Conservation (phyloP, 2,329 filamentous ascomycete genomes). For the Verticillium dahliae region DNA sequence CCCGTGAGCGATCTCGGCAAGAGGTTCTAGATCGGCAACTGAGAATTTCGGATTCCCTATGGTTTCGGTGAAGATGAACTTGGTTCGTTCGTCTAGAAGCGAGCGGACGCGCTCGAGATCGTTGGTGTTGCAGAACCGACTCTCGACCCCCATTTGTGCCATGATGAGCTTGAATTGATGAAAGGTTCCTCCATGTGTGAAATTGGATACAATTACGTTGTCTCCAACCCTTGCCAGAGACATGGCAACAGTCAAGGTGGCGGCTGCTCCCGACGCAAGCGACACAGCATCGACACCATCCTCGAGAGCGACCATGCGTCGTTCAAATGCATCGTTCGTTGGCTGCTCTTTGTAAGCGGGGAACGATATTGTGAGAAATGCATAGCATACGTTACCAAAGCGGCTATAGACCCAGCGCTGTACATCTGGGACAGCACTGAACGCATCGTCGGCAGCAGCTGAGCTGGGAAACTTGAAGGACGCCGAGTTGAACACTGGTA, state of each 20-base stretch:
- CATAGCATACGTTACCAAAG: neutral
- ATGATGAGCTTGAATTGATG: slow-evolving; percentile 94
- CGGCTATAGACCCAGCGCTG: slow-evolving; percentile 28
- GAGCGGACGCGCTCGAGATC: slow-evolving; percentile 70
- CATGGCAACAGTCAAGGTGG: slow-evolving; percentile 84
- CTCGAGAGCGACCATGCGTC: slow-evolving; percentile 91
- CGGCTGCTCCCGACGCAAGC: slow-evolving; percentile 78
- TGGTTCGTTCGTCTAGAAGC: slow-evolving; percentile 87
- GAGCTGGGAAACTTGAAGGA: slow-evolving; percentile 95
- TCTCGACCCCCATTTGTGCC: slow-evolving; percentile 75
- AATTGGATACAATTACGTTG: slow-evolving; percentile 87
- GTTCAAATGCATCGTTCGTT: slow-evolving; percentile 93
- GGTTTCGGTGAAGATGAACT: slow-evolving; percentile 85
- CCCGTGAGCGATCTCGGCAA: slow-evolving; percentile 70
- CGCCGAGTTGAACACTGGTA: slow-evolving; percentile 29
- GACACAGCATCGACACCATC: slow-evolving; percentile 84
- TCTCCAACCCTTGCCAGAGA: slow-evolving; percentile 80
- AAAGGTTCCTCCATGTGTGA: slow-evolving; percentile 92
- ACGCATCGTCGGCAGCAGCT: slow-evolving; percentile 62
- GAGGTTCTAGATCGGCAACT: slow-evolving; percentile 82
- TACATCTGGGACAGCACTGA: neutral
- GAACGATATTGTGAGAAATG: neutral
- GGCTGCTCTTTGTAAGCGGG: slow-evolving; percentile 43
- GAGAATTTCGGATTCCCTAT: slow-evolving; percentile 95
- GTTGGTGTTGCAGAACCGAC: slow-evolving; percentile 83